Evolutionary conservation across 805 yeast genomes (phyloP).

Genomic region (Saccharomycopsis capsularis): DNA sequence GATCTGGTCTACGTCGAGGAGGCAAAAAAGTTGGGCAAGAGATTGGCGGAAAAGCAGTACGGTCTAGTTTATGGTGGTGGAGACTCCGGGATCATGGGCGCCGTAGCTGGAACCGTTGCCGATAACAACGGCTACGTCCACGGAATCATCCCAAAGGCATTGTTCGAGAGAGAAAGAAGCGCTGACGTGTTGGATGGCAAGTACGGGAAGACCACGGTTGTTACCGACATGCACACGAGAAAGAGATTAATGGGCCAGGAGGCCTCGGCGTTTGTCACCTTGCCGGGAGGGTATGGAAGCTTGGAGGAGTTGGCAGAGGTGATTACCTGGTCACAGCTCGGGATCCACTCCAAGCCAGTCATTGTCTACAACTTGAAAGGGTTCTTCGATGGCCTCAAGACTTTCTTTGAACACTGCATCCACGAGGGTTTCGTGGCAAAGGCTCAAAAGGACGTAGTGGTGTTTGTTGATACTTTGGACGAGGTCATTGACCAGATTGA

Average conservation of each 20-base stretch:
- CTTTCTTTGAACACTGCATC: constrained; percentile 54
- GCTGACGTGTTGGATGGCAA: constrained; percentile 31
- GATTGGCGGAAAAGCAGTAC: constrained; percentile 53
- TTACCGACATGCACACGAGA: constrained; percentile 84
- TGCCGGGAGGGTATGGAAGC: constrained; percentile 90
- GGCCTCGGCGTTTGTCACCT: constrained; percentile 79
- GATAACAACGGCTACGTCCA: constrained; percentile 60
- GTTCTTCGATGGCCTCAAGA: constrained; percentile 63
- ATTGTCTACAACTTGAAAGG: constrained; percentile 74
- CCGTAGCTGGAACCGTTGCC: constrained; percentile 59
- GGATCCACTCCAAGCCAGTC: constrained; percentile 77
- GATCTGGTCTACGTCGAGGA: constrained; percentile 40
- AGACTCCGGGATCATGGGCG: constrained; percentile 61
- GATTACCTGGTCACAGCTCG: constrained; percentile 85
- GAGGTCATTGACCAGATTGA: constrained; percentile 61
- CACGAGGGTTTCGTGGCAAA: constrained; percentile 59
- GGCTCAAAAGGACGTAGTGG: constrained; percentile 60
- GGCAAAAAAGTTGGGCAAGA: constrained; percentile 55
- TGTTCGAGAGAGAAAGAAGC: constrained; percentile 65
- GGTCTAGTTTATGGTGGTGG: constrained; percentile 89
- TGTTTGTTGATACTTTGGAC: constrained; percentile 59
- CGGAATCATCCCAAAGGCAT: constrained; percentile 81
- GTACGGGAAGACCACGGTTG: constrained; percentile 76
- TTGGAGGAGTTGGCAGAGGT: constrained; percentile 86
- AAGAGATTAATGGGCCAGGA: constrained; percentile 81